Evolutionary conservation across 2,329 filamentous ascomycete genomes (phyloP), one percentile per base, ranked within the genome.

Genomic region (Pseudogymnoascus sp.): DNA sequence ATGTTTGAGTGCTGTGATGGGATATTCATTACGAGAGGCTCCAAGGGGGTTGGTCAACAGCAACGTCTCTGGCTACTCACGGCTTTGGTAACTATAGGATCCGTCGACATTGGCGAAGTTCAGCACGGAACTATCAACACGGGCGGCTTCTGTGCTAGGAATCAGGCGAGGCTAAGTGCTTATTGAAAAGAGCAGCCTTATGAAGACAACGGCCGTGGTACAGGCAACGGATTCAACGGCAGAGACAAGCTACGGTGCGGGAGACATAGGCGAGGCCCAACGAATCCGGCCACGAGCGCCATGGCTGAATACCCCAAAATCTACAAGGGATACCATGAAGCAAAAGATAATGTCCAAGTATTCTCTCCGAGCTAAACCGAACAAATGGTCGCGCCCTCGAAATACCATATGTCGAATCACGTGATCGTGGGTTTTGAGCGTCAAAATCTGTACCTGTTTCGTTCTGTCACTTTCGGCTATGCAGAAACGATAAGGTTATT

Each of bases 401-500:
- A 28, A 21, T 13, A 31, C 47, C 9, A 13, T 11, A 31, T 31
- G 4, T 53, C 47, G 6, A 5, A 17, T 53, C 47, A 53, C 47
- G 47, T 53, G 47, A 53, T 53, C 9, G 15, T 13, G 3, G 3
- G 4, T 17, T 6, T 31, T 31, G 15, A 31, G n/a, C 47, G 31
- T 31, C 47, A 19, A 31, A 11, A 3, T 53, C 23, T 17, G 4
- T 6, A 3, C 47, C 13, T 53, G 47, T 53, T 31, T 31, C n/a
- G 21, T 53, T 53, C 47, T 9, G n/a, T 53, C 26, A 13, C n/a
- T 53, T 53, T 53, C 47, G 47, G 47, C 47, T 53, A 53, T 53
- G 47, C 36, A 44, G 38, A 36, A 44, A 44, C 60, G 19, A 28
- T 44, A 62, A 62, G 42, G 31, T 47, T 44, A 47, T 62, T 19